A percentile compares a stretch with the other conserved stretches of the same genome.
These are phyloP conservation scores for Bretschneidera sinensis DNA, from an alignment of 345 rosid genomes.

Conservation along the genomic window DNA sequence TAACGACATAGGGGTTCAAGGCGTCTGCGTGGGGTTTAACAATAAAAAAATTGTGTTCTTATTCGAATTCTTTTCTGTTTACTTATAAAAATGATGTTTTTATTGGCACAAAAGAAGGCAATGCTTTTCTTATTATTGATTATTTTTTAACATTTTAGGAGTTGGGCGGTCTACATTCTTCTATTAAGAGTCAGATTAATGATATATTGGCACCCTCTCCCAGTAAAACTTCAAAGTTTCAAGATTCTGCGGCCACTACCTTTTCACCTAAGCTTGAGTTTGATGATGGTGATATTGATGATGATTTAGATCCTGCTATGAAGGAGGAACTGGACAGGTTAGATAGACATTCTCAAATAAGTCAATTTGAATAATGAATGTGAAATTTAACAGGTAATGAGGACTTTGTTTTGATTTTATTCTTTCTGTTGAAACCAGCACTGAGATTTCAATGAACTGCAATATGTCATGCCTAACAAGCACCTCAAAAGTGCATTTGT, in stretches of 20 bases:
- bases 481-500: too few relatives aligned
- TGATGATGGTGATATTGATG: conserved; percentile 50
- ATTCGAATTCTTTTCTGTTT: too few relatives aligned
- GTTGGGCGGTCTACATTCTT: conserved; percentile 17
- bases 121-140: too few relatives aligned
- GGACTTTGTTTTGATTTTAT: too few relatives aligned
- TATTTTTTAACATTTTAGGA: conserved; percentile 31
- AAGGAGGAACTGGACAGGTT: conserved; percentile 62
- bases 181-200: conserved; percentile 19
- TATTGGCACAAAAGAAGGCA: background rate
- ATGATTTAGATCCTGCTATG: conserved; percentile 55
- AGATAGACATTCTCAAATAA: conserved; percentile 1
- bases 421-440: too few relatives aligned
- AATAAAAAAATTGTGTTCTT: too few relatives aligned
- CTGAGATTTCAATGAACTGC: too few relatives aligned
- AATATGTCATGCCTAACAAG: too few relatives aligned
- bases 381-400: background rate
- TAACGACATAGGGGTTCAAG: too few relatives aligned
- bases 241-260: conserved; percentile 23
- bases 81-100: too few relatives aligned
- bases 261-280: conserved; percentile 39
- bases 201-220: conserved; percentile 19
- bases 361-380: too few relatives aligned
- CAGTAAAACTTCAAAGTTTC: conserved; percentile 30
- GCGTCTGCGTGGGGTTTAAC: too few relatives aligned